Evolutionary conservation across 192 early-diverging fungal species (phyloP).

Genomic region (Linnemannia hyalina): DNA sequence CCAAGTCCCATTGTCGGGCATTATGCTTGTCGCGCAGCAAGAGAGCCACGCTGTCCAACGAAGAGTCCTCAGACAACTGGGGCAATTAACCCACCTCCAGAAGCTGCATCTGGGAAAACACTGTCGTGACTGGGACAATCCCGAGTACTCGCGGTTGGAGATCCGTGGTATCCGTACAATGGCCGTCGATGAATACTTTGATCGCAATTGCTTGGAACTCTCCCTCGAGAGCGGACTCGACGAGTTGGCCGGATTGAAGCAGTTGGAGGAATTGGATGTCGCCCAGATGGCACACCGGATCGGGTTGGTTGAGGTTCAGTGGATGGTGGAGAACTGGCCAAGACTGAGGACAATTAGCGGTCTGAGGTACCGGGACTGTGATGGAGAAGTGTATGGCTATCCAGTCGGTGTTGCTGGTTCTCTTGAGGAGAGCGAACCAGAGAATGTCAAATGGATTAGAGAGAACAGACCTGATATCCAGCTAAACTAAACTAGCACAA

Average conservation of each 20-base stretch:
- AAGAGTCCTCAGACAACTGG: background rate
- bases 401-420: background rate
- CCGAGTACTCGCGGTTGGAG: background rate
- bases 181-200: background rate
- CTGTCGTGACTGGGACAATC: background rate
- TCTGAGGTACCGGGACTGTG: background rate
- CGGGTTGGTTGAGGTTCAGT: slow-evolving; percentile 7
- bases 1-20: no score
- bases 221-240: slow-evolving; percentile 12
- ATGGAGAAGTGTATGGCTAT: background rate
- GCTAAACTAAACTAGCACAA: no score
- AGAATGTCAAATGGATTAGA: background rate
- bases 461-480: background rate
- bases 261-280: slow-evolving; percentile 9
- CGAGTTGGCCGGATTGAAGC: background rate
- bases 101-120: background rate
- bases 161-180: background rate
- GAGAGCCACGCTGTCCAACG: slow-evolving; percentile 1
- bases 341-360: background rate
- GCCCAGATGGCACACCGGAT: slow-evolving; percentile 6
- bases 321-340: slow-evolving; percentile 9
- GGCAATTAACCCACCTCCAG: background rate
- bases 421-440: background rate
- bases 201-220: slow-evolving; percentile 10
- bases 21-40: background rate